Base-by-base conservation (phyloP, 2,329 filamentous ascomycete species). In the Dactylonectria macrodidyma region DNA sequence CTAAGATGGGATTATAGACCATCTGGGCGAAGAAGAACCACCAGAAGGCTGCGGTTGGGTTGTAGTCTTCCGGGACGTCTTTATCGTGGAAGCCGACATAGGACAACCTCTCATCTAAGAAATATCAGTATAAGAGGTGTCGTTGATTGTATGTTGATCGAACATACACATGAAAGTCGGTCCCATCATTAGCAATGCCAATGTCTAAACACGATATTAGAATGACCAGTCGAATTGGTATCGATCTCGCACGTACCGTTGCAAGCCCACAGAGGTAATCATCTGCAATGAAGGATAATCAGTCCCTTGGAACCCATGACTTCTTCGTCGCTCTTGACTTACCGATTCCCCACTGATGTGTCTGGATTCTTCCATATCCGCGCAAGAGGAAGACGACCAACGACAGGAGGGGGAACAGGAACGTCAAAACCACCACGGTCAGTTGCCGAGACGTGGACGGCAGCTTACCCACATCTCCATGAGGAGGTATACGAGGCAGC, bases 1-100 rank as follows among this genome's bases (percentile, higher is more conserved):
- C 81, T 2, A 86, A 73, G 47, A 85, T 81, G 0, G 83, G 83
- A 61, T 84, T 85, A 76, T 85, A 85, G 3, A 82, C 72, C 19
- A 83, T 72, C 57, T 84, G 79, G 52, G 80, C 79, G 19, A 80
- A 68, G 59, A 80, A 84, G 73, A 80, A 80, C 77, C 78, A 82
- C 71, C 66, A 68, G 1, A 68, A 59, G 3, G 54, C 59, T 11
- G 68, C 46, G 11, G 55, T 36, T 12, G 62, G 24, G 30, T 66
- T 58, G 41, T 66, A 66, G 12, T 44, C 26, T 16, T 38, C n/a
- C 1, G 68, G 68, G 12, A 66, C 59, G 5, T 68, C 55, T 46
- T 33, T n/a, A 26, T 63, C 24, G 41, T 68, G 66, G 30, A 58
- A 70, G 2, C 68, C 68, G 3, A 60, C 62, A 34, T 68, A 70